phyloP scores from a whole-genome alignment of 768 basidiomycete species.

The Lyophyllum decastes region DNA sequence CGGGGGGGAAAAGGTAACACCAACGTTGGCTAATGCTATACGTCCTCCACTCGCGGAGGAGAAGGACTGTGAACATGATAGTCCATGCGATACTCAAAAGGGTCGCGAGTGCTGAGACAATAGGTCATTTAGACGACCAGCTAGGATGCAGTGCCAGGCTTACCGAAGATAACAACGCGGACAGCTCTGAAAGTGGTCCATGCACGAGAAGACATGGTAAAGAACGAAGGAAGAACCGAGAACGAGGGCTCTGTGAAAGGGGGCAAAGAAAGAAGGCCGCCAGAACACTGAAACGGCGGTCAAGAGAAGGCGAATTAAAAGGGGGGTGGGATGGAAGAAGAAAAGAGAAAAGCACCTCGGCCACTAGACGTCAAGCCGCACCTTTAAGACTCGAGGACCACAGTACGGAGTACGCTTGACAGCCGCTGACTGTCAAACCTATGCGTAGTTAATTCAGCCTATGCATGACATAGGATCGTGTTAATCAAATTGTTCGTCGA shows the following conservation, averaged over 20 bases:
- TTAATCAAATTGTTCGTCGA: not conserved
- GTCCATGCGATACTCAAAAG: constrained; percentile 33
- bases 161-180: constrained; percentile 35
- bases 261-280: constrained; percentile 26
- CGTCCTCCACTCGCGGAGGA: constrained; percentile 34
- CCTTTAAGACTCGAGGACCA: constrained; percentile 1
- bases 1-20: not conserved
- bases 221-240: constrained; percentile 16
- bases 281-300: constrained; percentile 28
- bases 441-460: not conserved
- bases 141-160: constrained; percentile 12
- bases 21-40: constrained; percentile 34
- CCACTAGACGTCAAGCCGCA: not conserved
- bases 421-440: constrained; percentile 5
- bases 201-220: constrained; percentile 21
- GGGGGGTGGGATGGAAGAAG: constrained; percentile 15
- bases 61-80: constrained; percentile 33
- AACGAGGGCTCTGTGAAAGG: constrained; percentile 13
- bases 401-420: constrained; percentile 2
- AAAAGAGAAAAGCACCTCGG: constrained; percentile 17
- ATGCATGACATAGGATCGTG: not conserved
- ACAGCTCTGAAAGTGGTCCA: constrained; percentile 35
- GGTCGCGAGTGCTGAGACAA: constrained; percentile 28
- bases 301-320: constrained; percentile 11
- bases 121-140: not conserved